Conservation (phyloP, 2,329 filamentous ascomycete genomes). For the Cladophialophora immunda region DNA sequence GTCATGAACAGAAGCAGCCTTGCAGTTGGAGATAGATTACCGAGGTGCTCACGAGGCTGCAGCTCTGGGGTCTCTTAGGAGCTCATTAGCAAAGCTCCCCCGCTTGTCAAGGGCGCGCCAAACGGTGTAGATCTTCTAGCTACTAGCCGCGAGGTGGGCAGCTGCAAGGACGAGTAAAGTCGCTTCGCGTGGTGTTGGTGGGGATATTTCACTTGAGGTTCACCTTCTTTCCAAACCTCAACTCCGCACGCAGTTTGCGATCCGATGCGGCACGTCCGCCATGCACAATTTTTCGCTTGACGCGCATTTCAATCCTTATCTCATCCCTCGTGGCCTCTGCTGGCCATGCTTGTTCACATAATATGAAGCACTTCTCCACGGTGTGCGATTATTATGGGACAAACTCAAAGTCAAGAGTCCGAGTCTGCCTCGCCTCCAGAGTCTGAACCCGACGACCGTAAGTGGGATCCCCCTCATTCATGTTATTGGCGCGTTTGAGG, state of each 20-base stretch:
- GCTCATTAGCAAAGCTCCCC: not conserved
- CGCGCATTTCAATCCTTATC: not conserved
- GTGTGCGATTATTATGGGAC: slow-evolving; percentile 29
- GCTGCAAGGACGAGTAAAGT: too few relatives aligned
- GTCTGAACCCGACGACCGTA: slow-evolving; percentile 27
- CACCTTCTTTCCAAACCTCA: slow-evolving; percentile 5
- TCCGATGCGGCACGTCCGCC: not conserved
- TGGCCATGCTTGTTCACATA: not conserved
- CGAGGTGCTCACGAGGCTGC: not conserved
- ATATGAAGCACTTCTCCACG: slow-evolving; percentile 3
- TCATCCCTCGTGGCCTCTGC: not conserved
- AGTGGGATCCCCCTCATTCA: not conserved
- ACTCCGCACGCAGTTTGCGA: slow-evolving; percentile 1
- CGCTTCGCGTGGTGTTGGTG: not conserved
- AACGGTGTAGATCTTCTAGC: not conserved
- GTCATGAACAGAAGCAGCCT: not conserved
- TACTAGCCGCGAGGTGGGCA: not conserved
- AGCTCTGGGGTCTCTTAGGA: not conserved
- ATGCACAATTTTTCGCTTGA: not conserved
- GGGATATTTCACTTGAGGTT: slow-evolving; percentile 1
- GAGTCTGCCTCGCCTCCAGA: slow-evolving; percentile 14
- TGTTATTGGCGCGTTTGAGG: not conserved
- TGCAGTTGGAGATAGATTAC: not conserved
- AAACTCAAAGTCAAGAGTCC: slow-evolving; percentile 34
- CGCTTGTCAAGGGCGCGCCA: not conserved